Percentiles rank a stretch among this genome's conserved stretches.
These are phyloP conservation scores for Quercus lobata DNA, from an alignment of 331 rosid genomes.

Conservation along the genomic window DNA sequence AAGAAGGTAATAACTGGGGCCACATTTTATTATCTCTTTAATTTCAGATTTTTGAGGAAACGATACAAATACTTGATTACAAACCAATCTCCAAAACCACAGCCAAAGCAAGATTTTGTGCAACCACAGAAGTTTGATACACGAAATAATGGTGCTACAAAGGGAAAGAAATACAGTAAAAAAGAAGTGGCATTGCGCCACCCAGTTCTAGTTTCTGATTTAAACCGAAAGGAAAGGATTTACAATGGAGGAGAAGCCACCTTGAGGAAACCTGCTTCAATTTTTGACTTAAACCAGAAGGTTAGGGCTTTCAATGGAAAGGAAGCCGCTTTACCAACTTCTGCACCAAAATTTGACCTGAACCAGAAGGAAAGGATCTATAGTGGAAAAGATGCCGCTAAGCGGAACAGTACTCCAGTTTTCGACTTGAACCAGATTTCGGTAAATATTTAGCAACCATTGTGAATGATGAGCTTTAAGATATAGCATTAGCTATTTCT, in stretches of 20 bases:
- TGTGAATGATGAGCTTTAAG: background rate
- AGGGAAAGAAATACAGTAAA: conserved; percentile 45
- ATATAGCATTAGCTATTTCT: conserved; percentile 5
- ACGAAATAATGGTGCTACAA: conserved; percentile 33
- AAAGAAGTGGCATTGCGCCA: conserved; percentile 38
- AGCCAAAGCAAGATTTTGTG: conserved; percentile 33
- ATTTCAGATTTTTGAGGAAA: conserved; percentile 70
- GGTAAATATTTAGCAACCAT: conserved; percentile 38
- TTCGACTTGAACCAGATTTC: conserved; percentile 97
- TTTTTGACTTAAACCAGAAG: conserved; percentile 59
- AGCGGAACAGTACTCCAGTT: conserved; percentile 45
- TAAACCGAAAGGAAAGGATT: conserved; percentile 47
- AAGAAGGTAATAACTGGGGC: background rate
- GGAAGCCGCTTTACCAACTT: conserved; percentile 36
- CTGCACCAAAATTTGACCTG: conserved; percentile 48
- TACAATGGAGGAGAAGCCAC: conserved; percentile 32
- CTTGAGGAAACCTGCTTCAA: conserved; percentile 29
- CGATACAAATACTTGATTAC: conserved; percentile 55
- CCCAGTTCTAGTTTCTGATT: conserved; percentile 15
- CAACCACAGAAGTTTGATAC: conserved; percentile 35
- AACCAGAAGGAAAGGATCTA: conserved; percentile 53
- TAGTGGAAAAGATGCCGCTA: conserved; percentile 56
- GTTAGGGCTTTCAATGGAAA: conserved; percentile 37
- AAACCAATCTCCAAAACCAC: conserved; percentile 41
- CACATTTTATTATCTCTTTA: background rate